phyloP scores from a whole-genome alignment of 2,329 filamentous ascomycete species.

The Nemania diffusa region DNA sequence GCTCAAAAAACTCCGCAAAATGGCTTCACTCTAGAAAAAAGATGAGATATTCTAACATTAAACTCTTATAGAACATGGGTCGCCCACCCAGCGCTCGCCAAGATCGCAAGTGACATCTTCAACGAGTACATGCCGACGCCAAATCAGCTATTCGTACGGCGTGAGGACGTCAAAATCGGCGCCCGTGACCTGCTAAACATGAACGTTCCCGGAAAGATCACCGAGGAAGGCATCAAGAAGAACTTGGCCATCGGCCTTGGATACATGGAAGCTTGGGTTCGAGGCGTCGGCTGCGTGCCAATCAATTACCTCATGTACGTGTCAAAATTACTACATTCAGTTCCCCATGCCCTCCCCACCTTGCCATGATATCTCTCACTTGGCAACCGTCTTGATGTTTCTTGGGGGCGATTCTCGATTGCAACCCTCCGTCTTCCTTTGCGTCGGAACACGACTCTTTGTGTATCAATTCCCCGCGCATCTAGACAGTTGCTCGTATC shows the following conservation, averaged over 20 bases:
- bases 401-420: background rate
- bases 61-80: slow-evolving; percentile 79
- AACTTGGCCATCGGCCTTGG: slow-evolving; percentile 96
- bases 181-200: slow-evolving; percentile 96
- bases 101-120: slow-evolving; percentile 91
- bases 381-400: background rate
- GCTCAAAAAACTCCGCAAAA: background rate
- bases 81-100: slow-evolving; percentile 90
- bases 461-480: background rate
- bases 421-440: background rate
- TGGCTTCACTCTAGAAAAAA: background rate
- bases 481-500: background rate
- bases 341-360: background rate
- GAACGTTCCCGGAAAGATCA: slow-evolving; percentile 93
- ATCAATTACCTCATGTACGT: slow-evolving; percentile 94
- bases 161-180: slow-evolving; percentile 87
- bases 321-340: background rate
- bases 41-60: slow-evolving; percentile 16
- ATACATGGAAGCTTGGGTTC: slow-evolving; percentile 99
- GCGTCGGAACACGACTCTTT: background rate
- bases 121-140: slow-evolving; percentile 99
- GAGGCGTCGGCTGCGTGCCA: slow-evolving; percentile 93
- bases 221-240: slow-evolving; percentile 95
- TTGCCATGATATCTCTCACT: slow-evolving; percentile 18
- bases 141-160: slow-evolving; percentile 91